Base-by-base conservation (phyloP, 805 yeast genomes). In the Candida wancherniae region DNA sequence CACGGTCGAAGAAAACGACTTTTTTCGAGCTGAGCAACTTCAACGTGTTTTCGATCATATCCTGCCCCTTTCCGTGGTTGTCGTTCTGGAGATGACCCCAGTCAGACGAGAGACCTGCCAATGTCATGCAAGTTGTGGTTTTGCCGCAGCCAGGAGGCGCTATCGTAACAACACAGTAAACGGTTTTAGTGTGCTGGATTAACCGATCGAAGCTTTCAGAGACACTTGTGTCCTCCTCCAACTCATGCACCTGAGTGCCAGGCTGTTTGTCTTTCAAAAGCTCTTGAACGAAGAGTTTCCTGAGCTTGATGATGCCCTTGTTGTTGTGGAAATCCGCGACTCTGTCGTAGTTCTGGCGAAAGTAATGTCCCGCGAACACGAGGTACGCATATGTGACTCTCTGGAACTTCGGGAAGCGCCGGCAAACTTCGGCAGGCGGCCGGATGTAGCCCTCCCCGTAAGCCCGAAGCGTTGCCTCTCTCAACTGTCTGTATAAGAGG, bases 71-170 rank as follows among this genome's bases (percentile, higher is more conserved):
- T 6, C 62, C 61, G 6, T 84, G 63, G 42, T 84, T 74, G 55
- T 90, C 97, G 55, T 85, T 90, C 51, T 86, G 95, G 9, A 84
- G 66, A 45, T 80, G 83, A 0, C 72, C 79, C 83, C 95, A 81
- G 0, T 58, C 50, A 1, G 80, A 77, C 34, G 66, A 78, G 12
- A 88, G 52, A 9, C 68, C 50, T 0, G 50, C 44, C 23, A 92
- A 59, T 0, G 87, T 78, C 27, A 73, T 53, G 3, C 84, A 74
- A 0, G 84, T 73, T 0, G 97, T 85, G 0, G 97, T 86, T 50
- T 92, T 92, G 5, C 98, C 98, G 57, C 96, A 84, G 0, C 97
- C 97, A 30, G 90, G 74, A 0, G 95, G 84, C 0, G 97, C 88
- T 7, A 88, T 76, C 0, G 97, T 88, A 2, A 87, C 71, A 2